phyloP scores from a whole-genome alignment of 495 filamentous ascomycete species.

The Acidiella bohemica region DNA sequence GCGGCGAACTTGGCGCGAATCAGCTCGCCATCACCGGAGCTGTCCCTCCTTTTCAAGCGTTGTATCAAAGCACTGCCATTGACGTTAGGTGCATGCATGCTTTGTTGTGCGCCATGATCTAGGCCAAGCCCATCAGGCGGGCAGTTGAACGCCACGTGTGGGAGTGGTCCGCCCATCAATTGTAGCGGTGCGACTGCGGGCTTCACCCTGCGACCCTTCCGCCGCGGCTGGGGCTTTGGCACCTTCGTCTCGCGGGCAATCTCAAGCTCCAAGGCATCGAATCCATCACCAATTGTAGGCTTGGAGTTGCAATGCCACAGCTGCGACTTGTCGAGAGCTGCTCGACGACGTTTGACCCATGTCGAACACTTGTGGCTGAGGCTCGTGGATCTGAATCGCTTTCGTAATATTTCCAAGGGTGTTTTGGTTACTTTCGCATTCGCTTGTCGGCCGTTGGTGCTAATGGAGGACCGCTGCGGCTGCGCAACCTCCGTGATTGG shows the following conservation, averaged over 20 bases:
- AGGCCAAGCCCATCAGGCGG: slow-evolving; percentile 1
- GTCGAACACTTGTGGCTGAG: not conserved
- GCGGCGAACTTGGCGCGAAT: slow-evolving; percentile 11
- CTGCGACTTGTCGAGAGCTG: no score
- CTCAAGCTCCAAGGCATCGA: slow-evolving; percentile 9
- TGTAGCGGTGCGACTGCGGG: no score
- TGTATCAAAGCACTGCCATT: no score
- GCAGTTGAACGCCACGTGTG: slow-evolving; percentile 5
- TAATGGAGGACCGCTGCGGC: no score
- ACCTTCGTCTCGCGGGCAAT: slow-evolving; percentile 1
- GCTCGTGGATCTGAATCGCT: not conserved
- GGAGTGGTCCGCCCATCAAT: slow-evolving; percentile 12
- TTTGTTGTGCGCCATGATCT: no score
- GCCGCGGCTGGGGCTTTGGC: no score
- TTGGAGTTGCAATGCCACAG: no score
- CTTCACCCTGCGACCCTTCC: no score
- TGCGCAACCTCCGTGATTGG: slow-evolving; percentile 9
- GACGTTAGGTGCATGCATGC: no score
- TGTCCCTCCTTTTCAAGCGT: not conserved
- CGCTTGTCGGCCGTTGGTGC: no score
- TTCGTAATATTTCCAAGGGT: not conserved
- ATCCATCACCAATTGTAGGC: slow-evolving; percentile 12
- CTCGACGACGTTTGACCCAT: not conserved
- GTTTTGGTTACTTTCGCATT: no score
- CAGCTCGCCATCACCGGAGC: slow-evolving; percentile 3